phyloP scores from a whole-genome alignment of 2,329 filamentous ascomycete genomes.

The Keithomyces neogunnii region DNA sequence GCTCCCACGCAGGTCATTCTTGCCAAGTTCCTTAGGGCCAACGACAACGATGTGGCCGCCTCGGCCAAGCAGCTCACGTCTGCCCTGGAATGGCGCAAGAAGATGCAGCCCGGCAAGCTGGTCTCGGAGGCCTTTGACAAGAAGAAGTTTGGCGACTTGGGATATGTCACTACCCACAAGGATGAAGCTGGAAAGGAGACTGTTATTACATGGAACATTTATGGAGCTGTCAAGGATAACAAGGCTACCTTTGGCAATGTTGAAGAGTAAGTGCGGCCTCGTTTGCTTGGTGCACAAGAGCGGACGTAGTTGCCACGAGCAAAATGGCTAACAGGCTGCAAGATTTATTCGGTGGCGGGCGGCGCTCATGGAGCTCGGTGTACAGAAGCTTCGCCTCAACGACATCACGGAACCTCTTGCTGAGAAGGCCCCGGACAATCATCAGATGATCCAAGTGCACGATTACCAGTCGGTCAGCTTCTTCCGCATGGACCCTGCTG shows the following conservation, averaged over 20 bases:
- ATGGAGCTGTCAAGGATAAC: slow-evolving; percentile 76
- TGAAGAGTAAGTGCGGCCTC: slow-evolving; percentile 54
- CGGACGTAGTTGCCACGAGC: not conserved
- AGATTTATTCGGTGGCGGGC: slow-evolving; percentile 89
- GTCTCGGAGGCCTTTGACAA: slow-evolving; percentile 56
- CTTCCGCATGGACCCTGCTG: slow-evolving; percentile 67
- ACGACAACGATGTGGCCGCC: slow-evolving; percentile 64
- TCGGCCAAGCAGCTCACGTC: slow-evolving; percentile 71
- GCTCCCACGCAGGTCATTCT: slow-evolving; percentile 76
- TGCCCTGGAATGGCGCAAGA: slow-evolving; percentile 76
- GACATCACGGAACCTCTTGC: slow-evolving; percentile 63
- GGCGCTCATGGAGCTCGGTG: slow-evolving; percentile 79
- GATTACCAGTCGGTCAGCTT: slow-evolving; percentile 88
- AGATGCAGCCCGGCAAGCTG: slow-evolving; percentile 61
- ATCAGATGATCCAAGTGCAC: slow-evolving; percentile 88
- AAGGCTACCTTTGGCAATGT: slow-evolving; percentile 78
- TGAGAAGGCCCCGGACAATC: slow-evolving; percentile 68
- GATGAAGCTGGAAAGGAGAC: slow-evolving; percentile 45
- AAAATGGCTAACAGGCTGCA: not conserved
- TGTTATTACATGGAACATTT: slow-evolving; percentile 87
- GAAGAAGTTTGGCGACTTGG: slow-evolving; percentile 67
- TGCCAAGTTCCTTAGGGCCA: slow-evolving; percentile 90
- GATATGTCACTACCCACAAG: slow-evolving; percentile 69
- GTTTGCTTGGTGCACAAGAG: too few species aligned
- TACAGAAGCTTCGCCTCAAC: slow-evolving; percentile 63